Percentiles rank a stretch among this genome's conserved stretches.
These are phyloP conservation scores for Somion occarium DNA, from an alignment of 1,284 basidiomycete genomes.

Conservation along the genomic window DNA sequence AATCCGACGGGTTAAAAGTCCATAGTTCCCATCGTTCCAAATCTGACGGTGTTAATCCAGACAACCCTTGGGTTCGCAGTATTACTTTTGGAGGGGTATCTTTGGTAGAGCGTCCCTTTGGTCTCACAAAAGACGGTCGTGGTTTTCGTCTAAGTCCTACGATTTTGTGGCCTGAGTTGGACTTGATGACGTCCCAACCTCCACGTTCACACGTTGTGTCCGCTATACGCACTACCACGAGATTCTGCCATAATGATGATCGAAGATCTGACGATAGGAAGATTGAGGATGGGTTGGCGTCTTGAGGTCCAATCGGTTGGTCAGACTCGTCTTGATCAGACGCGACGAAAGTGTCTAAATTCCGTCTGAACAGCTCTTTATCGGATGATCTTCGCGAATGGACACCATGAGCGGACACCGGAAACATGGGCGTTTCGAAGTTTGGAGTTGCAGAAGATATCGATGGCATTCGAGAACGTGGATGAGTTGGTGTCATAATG, in stretches of 20 bases:
- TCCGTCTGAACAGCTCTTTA: slow-evolving; percentile 50
- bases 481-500: slow-evolving; percentile 36
- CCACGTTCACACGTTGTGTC: slow-evolving; percentile 67
- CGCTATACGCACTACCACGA: slow-evolving; percentile 47
- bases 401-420: slow-evolving; percentile 72
- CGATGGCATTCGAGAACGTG: slow-evolving; percentile 36
- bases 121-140: slow-evolving; percentile 33
- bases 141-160: slow-evolving; percentile 64
- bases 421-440: slow-evolving; percentile 53
- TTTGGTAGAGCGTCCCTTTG: slow-evolving; percentile 17
- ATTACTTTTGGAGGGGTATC: slow-evolving; percentile 9
- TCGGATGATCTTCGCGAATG: slow-evolving; percentile 68
- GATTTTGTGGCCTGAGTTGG: slow-evolving; percentile 32
- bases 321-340: slow-evolving; percentile 49
- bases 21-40: slow-evolving; percentile 79
- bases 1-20: slow-evolving; percentile 58
- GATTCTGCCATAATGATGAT: slow-evolving; percentile 44
- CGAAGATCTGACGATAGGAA: slow-evolving; percentile 24
- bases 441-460: slow-evolving; percentile 32
- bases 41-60: slow-evolving; percentile 54
- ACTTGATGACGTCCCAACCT: slow-evolving; percentile 60
- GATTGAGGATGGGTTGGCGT: slow-evolving; percentile 18
- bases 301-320: slow-evolving; percentile 33
- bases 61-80: slow-evolving; percentile 18
- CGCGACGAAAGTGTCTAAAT: slow-evolving; percentile 45